Evolutionary conservation across 169 alveolate species (phyloP).

Genomic region (Cystoisospora suis): DNA sequence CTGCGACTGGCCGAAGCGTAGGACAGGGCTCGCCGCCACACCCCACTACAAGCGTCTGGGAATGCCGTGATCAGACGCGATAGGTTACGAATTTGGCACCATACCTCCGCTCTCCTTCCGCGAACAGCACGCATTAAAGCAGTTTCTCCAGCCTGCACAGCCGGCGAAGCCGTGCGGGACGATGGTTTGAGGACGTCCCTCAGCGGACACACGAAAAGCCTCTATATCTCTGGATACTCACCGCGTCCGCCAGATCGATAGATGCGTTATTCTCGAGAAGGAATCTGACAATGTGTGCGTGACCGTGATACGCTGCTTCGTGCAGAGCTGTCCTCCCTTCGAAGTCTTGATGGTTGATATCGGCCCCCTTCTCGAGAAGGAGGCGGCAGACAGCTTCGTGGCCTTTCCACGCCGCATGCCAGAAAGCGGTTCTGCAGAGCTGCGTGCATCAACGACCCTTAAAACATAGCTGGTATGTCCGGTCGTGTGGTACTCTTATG

Average conservation of each 20-base stretch:
- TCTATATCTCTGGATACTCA: background rate
- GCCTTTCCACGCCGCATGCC: conserved; percentile 68
- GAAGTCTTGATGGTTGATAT: conserved; percentile 49
- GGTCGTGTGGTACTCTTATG: too few species aligned
- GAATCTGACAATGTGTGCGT: conserved; percentile 45
- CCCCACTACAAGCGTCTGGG: too few species aligned
- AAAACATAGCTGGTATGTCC: too few species aligned
- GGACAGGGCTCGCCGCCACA: too few species aligned
- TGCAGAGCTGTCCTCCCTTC: conserved; percentile 61
- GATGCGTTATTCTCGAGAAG: conserved; percentile 58
- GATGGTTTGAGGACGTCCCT: too few species aligned
- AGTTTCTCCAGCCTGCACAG: conserved; percentile 68
- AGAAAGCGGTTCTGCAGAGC: conserved; percentile 58
- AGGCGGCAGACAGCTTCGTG: conserved; percentile 62
- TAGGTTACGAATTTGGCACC: too few species aligned
- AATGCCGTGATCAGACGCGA: too few species aligned
- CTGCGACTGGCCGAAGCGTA: too few species aligned
- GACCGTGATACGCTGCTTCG: conserved; percentile 68
- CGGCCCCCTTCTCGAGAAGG: conserved; percentile 65
- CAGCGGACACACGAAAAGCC: background rate
- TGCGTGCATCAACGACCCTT: background rate
- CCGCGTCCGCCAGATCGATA: conserved; percentile 53
- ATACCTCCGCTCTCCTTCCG: conserved; percentile 47
- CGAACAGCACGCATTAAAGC: conserved; percentile 62
- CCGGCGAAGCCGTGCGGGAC: too few species aligned